Percentiles rank a stretch among this genome's conserved stretches.
phyloP scores from a whole-genome alignment of 2,329 filamentous ascomycete species.

The Trichoderma breve region DNA sequence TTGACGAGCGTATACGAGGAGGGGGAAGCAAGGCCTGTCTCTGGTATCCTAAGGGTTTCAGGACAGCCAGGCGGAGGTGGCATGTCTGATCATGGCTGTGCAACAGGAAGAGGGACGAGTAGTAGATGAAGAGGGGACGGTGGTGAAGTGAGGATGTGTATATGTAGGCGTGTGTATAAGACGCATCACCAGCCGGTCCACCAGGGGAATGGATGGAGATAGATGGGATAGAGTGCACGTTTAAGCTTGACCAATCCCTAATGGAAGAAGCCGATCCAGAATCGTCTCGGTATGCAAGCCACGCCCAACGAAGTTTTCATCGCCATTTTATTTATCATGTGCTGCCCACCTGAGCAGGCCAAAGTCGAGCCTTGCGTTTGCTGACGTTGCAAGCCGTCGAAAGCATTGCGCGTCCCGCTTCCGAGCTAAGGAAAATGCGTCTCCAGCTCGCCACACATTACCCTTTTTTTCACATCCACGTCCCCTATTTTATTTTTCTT shows the following conservation, averaged over 20 bases:
- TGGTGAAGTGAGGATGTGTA: background rate
- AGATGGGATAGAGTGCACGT: background rate
- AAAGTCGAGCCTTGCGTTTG: conserved; percentile 21
- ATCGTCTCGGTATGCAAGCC: background rate
- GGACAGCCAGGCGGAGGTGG: conserved; percentile 29
- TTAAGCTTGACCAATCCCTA: conserved; percentile 9
- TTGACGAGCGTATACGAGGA: conserved; percentile 25
- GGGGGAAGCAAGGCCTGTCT: conserved; percentile 19
- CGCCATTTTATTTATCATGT: background rate
- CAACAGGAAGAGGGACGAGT: background rate
- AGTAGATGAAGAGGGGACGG: background rate
- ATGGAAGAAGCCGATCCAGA: background rate
- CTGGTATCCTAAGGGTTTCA: conserved; percentile 29
- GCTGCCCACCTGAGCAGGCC: background rate
- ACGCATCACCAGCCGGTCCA: background rate
- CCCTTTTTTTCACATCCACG: background rate
- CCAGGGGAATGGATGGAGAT: background rate
- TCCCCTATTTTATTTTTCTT: background rate
- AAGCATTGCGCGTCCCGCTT: conserved; percentile 35
- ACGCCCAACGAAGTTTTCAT: background rate
- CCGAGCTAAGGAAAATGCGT: conserved; percentile 28
- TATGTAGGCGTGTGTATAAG: background rate
- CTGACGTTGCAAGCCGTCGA: conserved; percentile 31
- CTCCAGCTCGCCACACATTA: conserved; percentile 14
- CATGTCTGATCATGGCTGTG: conserved; percentile 32